Evolutionary conservation across 2,329 filamentous ascomycete species (phyloP), one percentile per base, ranked within the genome.

Genomic region (Lachnellula subtilissima): DNA sequence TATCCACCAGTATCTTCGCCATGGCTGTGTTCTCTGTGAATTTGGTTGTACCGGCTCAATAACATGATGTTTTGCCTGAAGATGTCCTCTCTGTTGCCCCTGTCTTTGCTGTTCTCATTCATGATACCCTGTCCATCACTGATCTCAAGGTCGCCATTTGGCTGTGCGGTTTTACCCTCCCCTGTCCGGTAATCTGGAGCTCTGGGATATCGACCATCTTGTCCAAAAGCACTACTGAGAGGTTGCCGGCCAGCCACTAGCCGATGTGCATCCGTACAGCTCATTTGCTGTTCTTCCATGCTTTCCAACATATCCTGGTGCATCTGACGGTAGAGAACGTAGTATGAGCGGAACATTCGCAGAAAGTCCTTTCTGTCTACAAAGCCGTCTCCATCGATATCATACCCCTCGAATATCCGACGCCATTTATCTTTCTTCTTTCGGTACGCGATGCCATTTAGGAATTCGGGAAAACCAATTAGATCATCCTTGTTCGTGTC

Each of bases 391-490:
- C 82, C 82, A 65, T 97, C 90, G 50, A 96, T 83, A 67, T 99
- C 94, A 67, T 96, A 97, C 12, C 91, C 92, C 54, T 89, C 83
- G 68, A 97, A 95, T 2, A 94, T 87, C 57, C 86, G 83, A 55
- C 75, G 78, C 43, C 93, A 77, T 61, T 89, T 85, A 63, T 89
- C 84, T 64, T 87, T 84, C 55, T 81, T 76, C 64, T 84, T 86
- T 28, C 83, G 75, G 64, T 85, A 87, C 4, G 91, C 86, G 48
- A 97, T 77, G 0, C 91, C 94, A 55, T 87, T 84, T 23, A 97
- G 75, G 67, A 97, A 99, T 70, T 99, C 94, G 49, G 90, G 82
- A 64, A 99, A 97, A 7, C 89, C 89, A 65, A 99, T 97, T 7
- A 96, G 76, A 22, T 88, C 89, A 69, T 99, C 91, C 43, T 84